Base-by-base conservation (phyloP, 2,329 filamentous ascomycete genomes). In the Verticillium nonalfalfae region DNA sequence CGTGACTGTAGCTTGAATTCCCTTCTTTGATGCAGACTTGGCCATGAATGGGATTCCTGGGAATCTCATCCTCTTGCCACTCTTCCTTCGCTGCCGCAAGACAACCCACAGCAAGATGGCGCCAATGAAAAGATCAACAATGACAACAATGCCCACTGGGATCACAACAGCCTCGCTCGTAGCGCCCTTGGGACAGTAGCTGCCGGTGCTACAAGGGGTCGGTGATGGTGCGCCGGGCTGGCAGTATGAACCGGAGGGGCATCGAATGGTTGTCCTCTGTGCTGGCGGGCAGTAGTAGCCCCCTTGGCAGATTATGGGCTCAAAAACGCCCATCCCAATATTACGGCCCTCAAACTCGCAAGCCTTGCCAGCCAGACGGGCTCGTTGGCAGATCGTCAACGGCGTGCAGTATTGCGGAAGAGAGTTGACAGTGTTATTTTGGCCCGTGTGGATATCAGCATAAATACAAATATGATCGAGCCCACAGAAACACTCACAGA, bases 161-260 rank as follows among this genome's bases (percentile, higher is more conserved):
- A 83, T 69, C 14, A 79, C 65, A 56, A 74, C 76, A 7, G 76
- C 70, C 60, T 84, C 73, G 56, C 69, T 75, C 1, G 68, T 66
- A 3, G 80, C 77, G 1, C 75, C 77, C 57, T 73, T 74, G 0
- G 78, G 79, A 61, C 83, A 85, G 4, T 68, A 64, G 36, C 81
- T 81, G 1, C 78, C 79, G 3, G 72, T 58, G 15, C 69, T 69
- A 62, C 83, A 85, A 11, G 78, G 78, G 3, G 77, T 79, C 1
- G 83, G 80, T 6, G 74, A 70, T 1, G 75, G 68, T 4, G 79
- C 76, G 6, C 83, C 83, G 0, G 76, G 75, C 35, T 81, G 81
- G 63, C 83, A 85, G 64, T 81, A 85, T 2, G 74, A 73, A 31
- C 81, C 81, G 9, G 71, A 62, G 0, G 80, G 81, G 59, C 83